These are phyloP conservation scores for Ophiostoma tasmaniense DNA, from an alignment of 2,329 filamentous ascomycete genomes.

Conservation along the genomic window DNA sequence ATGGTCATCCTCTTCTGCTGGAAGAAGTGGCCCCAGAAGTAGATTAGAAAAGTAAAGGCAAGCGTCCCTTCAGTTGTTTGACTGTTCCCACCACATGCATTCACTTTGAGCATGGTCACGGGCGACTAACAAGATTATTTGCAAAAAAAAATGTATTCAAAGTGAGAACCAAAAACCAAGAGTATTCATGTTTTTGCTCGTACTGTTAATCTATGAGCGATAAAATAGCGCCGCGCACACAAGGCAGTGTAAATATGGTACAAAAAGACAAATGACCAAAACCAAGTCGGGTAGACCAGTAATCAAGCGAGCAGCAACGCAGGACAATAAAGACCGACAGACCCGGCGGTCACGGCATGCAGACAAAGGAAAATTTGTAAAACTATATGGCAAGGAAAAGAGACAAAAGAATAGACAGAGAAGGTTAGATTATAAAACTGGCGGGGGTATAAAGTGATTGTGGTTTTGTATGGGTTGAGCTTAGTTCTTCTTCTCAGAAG, in stretches of 20 bases:
- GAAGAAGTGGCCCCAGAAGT: not conserved
- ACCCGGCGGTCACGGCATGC: not conserved
- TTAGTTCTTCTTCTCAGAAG: not conserved
- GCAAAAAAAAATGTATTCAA: not conserved
- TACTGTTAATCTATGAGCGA: not conserved
- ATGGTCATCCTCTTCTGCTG: not conserved
- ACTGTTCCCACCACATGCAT: too few species aligned
- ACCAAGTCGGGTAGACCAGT: not conserved
- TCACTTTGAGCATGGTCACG: not conserved
- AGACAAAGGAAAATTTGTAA: not conserved
- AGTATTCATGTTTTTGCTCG: not conserved
- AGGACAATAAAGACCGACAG: not conserved
- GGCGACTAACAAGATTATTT: not conserved
- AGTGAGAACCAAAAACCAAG: not conserved
- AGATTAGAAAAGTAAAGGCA: not conserved
- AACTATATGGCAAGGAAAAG: not conserved
- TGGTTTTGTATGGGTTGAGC: not conserved
- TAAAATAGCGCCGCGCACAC: not conserved
- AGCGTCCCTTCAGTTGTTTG: not conserved
- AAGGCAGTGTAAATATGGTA: not conserved
- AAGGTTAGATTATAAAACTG: not conserved
- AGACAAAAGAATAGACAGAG: not conserved
- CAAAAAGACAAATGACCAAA: not conserved
- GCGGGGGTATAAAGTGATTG: not conserved
- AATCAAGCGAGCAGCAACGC: not conserved